phyloP scores from a whole-genome alignment of 495 filamentous ascomycete species.

The Xylaria telfairii region DNA sequence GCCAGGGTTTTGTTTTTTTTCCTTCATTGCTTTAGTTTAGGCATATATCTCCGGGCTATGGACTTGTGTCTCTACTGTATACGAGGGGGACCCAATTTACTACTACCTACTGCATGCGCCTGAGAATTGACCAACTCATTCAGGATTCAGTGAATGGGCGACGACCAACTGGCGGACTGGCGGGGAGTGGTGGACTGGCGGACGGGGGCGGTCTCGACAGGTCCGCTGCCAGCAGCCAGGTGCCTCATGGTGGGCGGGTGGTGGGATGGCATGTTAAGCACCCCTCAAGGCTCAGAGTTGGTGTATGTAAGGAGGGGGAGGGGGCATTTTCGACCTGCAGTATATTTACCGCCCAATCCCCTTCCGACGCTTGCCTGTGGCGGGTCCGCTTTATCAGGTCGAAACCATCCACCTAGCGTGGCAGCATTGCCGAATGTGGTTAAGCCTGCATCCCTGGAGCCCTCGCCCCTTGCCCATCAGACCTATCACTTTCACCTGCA shows the following conservation, averaged over 20 bases:
- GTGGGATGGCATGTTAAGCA: constrained; percentile 14
- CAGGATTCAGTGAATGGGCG: not conserved
- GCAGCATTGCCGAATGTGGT: constrained; percentile 11
- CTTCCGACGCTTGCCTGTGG: not conserved
- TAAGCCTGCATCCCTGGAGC: not conserved
- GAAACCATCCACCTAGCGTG: not conserved
- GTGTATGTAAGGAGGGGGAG: not conserved
- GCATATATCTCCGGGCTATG: too few species aligned
- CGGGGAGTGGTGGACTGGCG: not conserved
- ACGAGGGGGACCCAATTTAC: too few species aligned
- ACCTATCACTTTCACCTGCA: not conserved
- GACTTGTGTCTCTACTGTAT: too few species aligned
- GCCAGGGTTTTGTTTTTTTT: too few species aligned
- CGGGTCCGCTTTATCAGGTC: not conserved
- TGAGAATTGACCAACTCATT: not conserved
- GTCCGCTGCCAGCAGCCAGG: constrained; percentile 5
- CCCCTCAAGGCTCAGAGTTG: not conserved
- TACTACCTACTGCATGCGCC: not conserved
- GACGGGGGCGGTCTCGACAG: not conserved
- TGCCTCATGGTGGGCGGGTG: not conserved
- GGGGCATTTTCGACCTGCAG: not conserved
- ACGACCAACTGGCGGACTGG: constrained; percentile 4
- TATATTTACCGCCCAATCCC: constrained; percentile 6
- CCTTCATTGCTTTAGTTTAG: too few species aligned
- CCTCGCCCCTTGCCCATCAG: constrained; percentile 5